These are phyloP conservation scores for Cryptococcus neoformans DNA, from an alignment of 1,284 basidiomycete genomes.

Conservation along the genomic window DNA sequence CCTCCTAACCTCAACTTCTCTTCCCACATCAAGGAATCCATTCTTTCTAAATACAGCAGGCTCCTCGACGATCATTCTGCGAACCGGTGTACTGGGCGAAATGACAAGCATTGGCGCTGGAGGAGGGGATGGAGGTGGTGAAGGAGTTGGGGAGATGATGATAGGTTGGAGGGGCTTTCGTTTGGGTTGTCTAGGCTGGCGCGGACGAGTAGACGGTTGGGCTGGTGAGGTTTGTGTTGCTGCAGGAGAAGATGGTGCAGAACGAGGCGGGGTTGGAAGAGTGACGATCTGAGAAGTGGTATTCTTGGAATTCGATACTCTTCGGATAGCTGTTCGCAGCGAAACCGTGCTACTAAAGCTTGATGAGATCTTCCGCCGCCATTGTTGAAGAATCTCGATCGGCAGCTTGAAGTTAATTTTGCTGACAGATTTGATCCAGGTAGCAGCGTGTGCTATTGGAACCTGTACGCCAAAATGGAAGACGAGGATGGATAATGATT, in stretches of 20 bases:
- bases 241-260: neutral
- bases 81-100: neutral
- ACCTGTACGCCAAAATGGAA: constrained; percentile 15
- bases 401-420: too few species aligned
- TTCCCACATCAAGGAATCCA: neutral
- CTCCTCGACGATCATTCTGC: neutral
- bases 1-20: constrained; percentile 1
- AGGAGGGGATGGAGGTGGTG: constrained; percentile 5
- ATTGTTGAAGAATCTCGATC: too few species aligned
- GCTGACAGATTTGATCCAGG: too few species aligned
- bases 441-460: neutral
- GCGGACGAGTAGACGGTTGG: neutral
- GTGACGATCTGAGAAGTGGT: neutral
- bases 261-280: constrained; percentile 4
- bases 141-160: constrained; percentile 2
- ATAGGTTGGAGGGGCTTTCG: constrained; percentile 2
- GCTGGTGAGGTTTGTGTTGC: neutral
- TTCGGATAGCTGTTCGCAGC: neutral
- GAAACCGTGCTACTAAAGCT: too few species aligned
- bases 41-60: neutral
- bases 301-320: constrained; percentile 1
- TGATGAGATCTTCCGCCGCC: too few species aligned
- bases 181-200: neutral
- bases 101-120: neutral
- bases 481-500: constrained; percentile 16